Base-by-base conservation (phyloP, 2,329 filamentous ascomycete genomes). In the Hymenoscyphus albidus region DNA sequence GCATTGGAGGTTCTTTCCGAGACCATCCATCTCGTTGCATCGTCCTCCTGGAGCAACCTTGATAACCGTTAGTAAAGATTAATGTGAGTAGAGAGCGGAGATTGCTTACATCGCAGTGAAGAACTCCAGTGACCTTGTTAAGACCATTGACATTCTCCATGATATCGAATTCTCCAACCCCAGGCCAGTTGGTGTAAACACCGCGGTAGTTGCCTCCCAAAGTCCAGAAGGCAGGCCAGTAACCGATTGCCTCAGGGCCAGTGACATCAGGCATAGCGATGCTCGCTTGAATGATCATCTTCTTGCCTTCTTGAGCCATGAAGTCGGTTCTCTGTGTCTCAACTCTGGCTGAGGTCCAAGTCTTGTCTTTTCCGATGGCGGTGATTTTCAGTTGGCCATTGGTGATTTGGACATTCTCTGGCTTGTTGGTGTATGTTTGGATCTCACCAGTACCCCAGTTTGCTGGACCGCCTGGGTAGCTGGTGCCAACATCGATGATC, bases 401-500 rank as follows among this genome's bases (percentile, higher is more conserved):
- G 14, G 77, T 78, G 65, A 81, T 72, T 63, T 70, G 73, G 58
- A 82, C 67, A 72, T 83, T 83, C 54, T 70, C 65, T 13, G 68
- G 35, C 38, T 73, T 72, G 59, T 71, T 70, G 32, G 80, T 82
- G 73, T 83, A 83, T 1, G 75, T 77, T 70, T 83, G 74, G 18
- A 79, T 74, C 70, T 83, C 81, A 61, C 77, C 75, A 3, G 81
- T 84, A 59, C 81, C 81, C 81, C 81, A 83, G 66, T 79, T 75
- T 12, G 72, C 62, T 0, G 80, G 73, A 0, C 81, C 81, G 18
- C 78, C 78, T 2, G 79, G 74, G 67, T 83, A 84, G 12, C 70
- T 67, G 0, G 79, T 82, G 62, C 81, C 81, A 14, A 74, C 71
- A 67, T 80, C 76, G 58, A 78, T 67, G 35, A 75, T 74, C 81